Base-by-base conservation (phyloP, 2,329 filamentous ascomycete genomes). In the Botrytis medusae region DNA sequence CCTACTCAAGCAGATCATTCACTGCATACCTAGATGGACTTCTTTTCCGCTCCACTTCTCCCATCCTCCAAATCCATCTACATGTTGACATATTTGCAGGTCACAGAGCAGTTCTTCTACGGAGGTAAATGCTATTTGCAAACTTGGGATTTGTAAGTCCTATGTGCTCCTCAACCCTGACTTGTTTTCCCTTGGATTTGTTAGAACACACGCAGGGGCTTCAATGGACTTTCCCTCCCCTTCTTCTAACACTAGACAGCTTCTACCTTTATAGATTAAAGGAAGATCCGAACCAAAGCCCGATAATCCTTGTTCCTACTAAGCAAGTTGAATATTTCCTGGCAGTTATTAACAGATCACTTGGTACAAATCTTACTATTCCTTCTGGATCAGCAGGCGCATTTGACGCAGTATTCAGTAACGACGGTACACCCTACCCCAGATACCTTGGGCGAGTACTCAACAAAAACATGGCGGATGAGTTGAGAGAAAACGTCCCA, bases 141-240 rank as follows among this genome's bases (percentile, higher is more conserved):
- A 74, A 79, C 84, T 18, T 97, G 94, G 94, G 90, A 95, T 75
- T 83, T 97, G 93, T 96, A 85, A 86, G 91, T 73, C 64, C 32
- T 64, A 18, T 57, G 61, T 48, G 9, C 10, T 32, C 59, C 40
- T 46, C 51, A 20, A 64, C 46, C 69, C 63, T 57, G 32, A 46
- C 59, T 69, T 42, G 22, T 60, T 69, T 59, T 18, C n/a, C n/a
- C 40, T 60, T 25, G n/a, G 72, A 57, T 25, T 44, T 32, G n/a
- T 57, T 22, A 42, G 18, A 22, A 20, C n/a, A 5, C 9, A 10
- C 32, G 22, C 4, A 32, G 9, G n/a, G 14, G 51, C 8, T n/a
- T 29, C 18, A 12, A 29, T 34, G 16, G 42, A 46, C 60, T 51
- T 57, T 61, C 29, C 46, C 46, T n/a, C 14, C 4, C 18, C 12